Percentiles rank a stretch among this genome's conserved stretches.
Conservation (phyloP, 352 stramenopile genomes). For the Pythium apleroticum region DNA sequence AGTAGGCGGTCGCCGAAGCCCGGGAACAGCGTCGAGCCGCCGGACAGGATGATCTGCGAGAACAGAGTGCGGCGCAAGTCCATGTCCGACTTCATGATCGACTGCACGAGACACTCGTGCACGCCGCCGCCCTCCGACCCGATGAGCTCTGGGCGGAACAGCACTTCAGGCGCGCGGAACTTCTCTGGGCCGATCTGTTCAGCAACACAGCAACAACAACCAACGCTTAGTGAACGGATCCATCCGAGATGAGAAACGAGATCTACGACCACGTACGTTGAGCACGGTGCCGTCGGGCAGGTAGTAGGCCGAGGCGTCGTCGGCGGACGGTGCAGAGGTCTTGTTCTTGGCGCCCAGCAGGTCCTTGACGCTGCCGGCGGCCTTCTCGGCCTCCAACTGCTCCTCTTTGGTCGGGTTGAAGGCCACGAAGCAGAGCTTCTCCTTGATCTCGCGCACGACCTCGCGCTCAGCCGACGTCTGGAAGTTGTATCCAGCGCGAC, state of each 20-base stretch:
- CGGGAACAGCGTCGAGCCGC: constrained; percentile 94
- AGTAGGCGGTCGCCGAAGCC: constrained; percentile 96
- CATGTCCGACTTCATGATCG: constrained; percentile 97
- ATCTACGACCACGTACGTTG: constrained; percentile 41
- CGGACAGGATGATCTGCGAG: constrained; percentile 91
- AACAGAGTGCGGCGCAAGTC: constrained; percentile 95
- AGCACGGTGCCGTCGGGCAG: constrained; percentile 83
- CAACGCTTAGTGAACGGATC: background rate
- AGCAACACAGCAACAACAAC: background rate
- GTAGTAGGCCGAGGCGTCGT: constrained; percentile 74
- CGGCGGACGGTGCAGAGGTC: constrained; percentile 29
- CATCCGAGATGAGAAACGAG: constrained; percentile 1
- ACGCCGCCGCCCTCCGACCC: constrained; percentile 66
- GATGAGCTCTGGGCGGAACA: constrained; percentile 68
- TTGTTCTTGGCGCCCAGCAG: constrained; percentile 44
- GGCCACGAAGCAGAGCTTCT: constrained; percentile 85
- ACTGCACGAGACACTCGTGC: constrained; percentile 87
- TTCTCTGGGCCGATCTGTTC: constrained; percentile 57
- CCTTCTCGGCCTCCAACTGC: constrained; percentile 75
- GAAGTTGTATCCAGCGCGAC: constrained; percentile 82
- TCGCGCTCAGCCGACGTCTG: constrained; percentile 88
- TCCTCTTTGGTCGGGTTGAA: constrained; percentile 86
- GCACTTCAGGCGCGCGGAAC: constrained; percentile 60
- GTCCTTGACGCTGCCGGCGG: constrained; percentile 26
- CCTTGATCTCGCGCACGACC: constrained; percentile 89